Evolutionary conservation across 768 basidiomycete species (phyloP).

Genomic region (Tricholoma flavovirens): DNA sequence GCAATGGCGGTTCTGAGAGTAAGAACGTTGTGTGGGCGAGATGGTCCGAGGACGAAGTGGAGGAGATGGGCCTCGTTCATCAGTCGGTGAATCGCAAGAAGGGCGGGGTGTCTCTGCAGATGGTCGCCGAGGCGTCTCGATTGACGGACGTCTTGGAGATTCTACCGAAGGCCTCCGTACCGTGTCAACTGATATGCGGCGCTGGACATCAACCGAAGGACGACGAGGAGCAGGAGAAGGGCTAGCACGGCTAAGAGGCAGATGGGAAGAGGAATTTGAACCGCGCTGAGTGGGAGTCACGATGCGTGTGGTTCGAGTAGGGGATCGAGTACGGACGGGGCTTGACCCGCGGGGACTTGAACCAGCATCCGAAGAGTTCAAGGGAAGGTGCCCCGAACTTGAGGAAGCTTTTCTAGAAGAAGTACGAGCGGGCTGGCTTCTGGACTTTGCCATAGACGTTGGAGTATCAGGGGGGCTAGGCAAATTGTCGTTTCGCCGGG

Average conservation of each 20-base stretch:
- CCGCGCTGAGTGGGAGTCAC: slow-evolving; percentile 36
- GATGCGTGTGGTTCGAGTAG: slow-evolving; percentile 40
- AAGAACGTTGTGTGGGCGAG: slow-evolving; percentile 44
- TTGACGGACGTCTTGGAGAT: slow-evolving; percentile 13
- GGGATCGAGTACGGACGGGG: slow-evolving; percentile 31
- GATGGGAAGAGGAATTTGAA: slow-evolving; percentile 44
- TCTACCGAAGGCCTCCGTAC: slow-evolving; percentile 27
- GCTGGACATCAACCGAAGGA: slow-evolving; percentile 32
- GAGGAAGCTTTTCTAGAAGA: slow-evolving; percentile 30
- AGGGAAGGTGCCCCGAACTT: slow-evolving; percentile 37
- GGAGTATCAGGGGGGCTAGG: slow-evolving; percentile 45
- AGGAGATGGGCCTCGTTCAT: slow-evolving; percentile 34
- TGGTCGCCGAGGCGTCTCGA: slow-evolving; percentile 26
- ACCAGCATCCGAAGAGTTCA: slow-evolving; percentile 31
- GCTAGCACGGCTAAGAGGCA: slow-evolving; percentile 37
- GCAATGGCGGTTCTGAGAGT: slow-evolving; percentile 49
- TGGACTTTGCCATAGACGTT: slow-evolving; percentile 34
- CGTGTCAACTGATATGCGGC: slow-evolving; percentile 32
- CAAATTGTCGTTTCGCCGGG: slow-evolving; percentile 31
- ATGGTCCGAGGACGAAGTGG: slow-evolving; percentile 40
- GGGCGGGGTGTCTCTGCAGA: slow-evolving; percentile 31
- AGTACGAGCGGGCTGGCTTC: slow-evolving; percentile 27
- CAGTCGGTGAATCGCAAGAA: slow-evolving; percentile 17
- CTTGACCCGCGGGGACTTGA: slow-evolving; percentile 36
- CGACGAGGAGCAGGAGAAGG: slow-evolving; percentile 28